Percentiles rank a stretch among this genome's conserved stretches.
Conservation (phyloP, 305 asterid species). For the Fraxinus sp. region DNA sequence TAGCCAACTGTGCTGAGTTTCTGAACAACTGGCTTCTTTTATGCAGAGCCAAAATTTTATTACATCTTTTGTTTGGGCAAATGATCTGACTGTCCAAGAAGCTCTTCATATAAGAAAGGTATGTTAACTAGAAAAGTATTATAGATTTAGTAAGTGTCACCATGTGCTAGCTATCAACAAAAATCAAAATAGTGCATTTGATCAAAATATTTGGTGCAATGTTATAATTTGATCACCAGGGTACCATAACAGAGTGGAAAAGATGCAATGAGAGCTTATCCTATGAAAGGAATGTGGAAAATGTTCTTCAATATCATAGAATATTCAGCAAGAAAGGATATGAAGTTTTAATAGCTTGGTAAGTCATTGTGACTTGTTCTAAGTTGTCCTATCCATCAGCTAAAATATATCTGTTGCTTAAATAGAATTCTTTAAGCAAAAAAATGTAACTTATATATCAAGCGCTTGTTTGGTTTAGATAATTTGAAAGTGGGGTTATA, state of each 20-base stretch:
- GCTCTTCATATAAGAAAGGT: slow-evolving; percentile 56
- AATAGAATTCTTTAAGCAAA: not conserved
- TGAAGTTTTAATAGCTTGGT: slow-evolving; percentile 35
- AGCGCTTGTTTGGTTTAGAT: not conserved
- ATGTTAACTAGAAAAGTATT: not conserved
- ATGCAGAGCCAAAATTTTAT: slow-evolving; percentile 20
- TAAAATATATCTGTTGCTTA: not conserved
- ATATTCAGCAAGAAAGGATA: slow-evolving; percentile 14
- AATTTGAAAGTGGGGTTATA: not conserved
- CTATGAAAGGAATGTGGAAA: not conserved
- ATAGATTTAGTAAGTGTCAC: no score
- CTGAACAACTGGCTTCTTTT: not conserved
- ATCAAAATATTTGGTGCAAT: not conserved
- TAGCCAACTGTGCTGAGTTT: not conserved
- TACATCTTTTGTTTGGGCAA: slow-evolving; percentile 41
- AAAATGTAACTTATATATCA: not conserved
- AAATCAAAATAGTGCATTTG: no score
- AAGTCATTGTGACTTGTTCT: not conserved
- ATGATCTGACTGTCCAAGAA: slow-evolving; percentile 36
- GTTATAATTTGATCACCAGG: slow-evolving; percentile 15
- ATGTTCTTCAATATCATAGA: slow-evolving; percentile 22
- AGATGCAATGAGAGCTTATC: slow-evolving; percentile 27
- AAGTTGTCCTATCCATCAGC: not conserved
- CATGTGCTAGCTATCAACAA: not conserved
- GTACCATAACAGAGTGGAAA: slow-evolving; percentile 29